A percentile compares a stretch with the other conserved stretches of the same genome.
Evolutionary conservation across 345 rosid genomes (phyloP).

Genomic region (Lumnitzera littorea): DNA sequence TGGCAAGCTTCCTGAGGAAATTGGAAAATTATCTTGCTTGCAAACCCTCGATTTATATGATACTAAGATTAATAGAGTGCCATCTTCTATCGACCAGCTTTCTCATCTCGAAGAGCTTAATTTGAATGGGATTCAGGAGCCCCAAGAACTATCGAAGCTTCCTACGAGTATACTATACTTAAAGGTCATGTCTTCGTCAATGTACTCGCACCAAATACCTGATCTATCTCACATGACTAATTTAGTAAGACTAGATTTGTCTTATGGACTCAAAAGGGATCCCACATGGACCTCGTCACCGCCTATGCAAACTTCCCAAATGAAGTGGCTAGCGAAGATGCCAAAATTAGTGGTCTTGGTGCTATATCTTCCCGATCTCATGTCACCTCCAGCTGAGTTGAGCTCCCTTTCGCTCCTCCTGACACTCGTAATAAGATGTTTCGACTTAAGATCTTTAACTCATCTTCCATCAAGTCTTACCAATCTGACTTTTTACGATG

Average conservation of each 20-base stretch:
- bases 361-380: background rate
- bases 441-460: background rate
- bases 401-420: conserved; percentile 2
- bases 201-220: no score
- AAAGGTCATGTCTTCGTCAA: background rate
- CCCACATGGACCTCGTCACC: background rate
- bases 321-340: background rate
- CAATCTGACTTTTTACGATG: background rate
- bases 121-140: background rate
- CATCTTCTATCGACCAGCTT: background rate
- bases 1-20: background rate
- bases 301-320: background rate
- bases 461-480: background rate
- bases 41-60: background rate
- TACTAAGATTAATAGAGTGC: background rate
- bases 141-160: background rate
- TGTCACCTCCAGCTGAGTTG: background rate
- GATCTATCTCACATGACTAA: background rate
- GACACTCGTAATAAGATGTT: background rate
- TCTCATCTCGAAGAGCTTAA: background rate
- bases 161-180: background rate
- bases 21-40: background rate
- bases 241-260: background rate
- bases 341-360: background rate
- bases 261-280: no score